Evolutionary conservation across 139 green algal species (phyloP).

Genomic region (Gonium pectorale): DNA sequence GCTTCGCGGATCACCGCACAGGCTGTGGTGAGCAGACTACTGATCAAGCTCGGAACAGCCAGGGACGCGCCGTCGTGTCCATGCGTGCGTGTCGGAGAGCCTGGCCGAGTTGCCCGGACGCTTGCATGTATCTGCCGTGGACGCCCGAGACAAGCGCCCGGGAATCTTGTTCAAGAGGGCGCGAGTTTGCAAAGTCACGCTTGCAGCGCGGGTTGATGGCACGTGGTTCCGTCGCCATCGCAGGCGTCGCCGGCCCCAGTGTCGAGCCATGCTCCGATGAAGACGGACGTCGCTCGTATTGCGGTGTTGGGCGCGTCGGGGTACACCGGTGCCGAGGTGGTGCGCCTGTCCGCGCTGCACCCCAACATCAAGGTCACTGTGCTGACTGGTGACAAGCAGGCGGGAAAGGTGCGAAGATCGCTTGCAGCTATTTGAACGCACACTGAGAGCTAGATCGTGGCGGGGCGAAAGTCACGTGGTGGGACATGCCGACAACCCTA

Average conservation of each 20-base stretch:
- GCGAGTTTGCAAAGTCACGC: background rate
- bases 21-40: slow-evolving; percentile 21
- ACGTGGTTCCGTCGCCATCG: background rate
- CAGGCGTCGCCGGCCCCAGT: slow-evolving; percentile 23
- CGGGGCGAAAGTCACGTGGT: too few relatives aligned
- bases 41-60: too few relatives aligned
- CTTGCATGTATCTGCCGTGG: background rate
- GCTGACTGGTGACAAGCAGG: slow-evolving; percentile 93
- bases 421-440: too few relatives aligned
- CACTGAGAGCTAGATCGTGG: too few relatives aligned
- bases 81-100: slow-evolving; percentile 27
- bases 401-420: slow-evolving; percentile 92
- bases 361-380: slow-evolving; percentile 84
- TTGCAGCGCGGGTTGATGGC: background rate
- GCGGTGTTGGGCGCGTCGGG: slow-evolving; percentile 95
- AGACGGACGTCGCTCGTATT: slow-evolving; percentile 55
- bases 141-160: background rate
- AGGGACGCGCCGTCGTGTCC: background rate
- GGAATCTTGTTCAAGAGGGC: too few relatives aligned
- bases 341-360: slow-evolving; percentile 86
- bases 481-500: too few relatives aligned
- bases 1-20: background rate
- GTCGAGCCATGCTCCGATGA: background rate
- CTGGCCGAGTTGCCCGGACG: background rate
- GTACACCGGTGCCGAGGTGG: slow-evolving; percentile 96